Evolutionary conservation across 2,329 filamentous ascomycete species (phyloP).

Genomic region (Fonsecaea multimorphosa): DNA sequence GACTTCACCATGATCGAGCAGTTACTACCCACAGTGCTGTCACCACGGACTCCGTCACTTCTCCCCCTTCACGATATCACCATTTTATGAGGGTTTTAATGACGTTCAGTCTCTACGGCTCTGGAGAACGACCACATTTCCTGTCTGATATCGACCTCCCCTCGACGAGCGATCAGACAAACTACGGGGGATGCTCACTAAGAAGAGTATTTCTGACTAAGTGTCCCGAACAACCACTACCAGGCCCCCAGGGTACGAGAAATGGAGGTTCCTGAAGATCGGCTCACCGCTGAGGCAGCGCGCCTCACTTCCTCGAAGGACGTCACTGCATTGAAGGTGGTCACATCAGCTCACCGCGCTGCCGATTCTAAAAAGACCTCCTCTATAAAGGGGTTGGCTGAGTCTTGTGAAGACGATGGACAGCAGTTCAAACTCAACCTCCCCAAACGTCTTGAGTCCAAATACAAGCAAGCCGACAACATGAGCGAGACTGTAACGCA

Average conservation of each 20-base stretch:
- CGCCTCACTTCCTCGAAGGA: not conserved
- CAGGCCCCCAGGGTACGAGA: not conserved
- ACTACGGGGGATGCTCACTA: not conserved
- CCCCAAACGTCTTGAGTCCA: not conserved
- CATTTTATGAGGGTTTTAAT: too few species aligned
- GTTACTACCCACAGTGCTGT: too few species aligned
- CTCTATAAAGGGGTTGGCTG: conserved; percentile 1
- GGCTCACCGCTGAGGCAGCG: conserved; percentile 4
- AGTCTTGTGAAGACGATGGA: not conserved
- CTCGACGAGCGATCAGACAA: not conserved
- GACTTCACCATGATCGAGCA: too few species aligned
- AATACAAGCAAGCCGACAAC: not conserved
- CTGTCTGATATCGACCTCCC: too few species aligned
- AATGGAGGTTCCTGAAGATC: conserved; percentile 13
- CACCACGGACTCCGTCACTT: too few species aligned
- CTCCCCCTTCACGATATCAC: too few species aligned
- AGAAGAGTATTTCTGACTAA: conserved; percentile 15
- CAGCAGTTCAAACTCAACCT: not conserved
- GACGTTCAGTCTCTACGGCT: too few species aligned
- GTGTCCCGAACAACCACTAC: not conserved
- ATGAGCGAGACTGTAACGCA: conserved; percentile 13
- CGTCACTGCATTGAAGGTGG: not conserved
- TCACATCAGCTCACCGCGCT: not conserved
- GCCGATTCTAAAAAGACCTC: not conserved
- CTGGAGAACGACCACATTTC: too few species aligned